Conservation (phyloP, 1,284 basidiomycete species). For the Stereum hirsutum region DNA sequence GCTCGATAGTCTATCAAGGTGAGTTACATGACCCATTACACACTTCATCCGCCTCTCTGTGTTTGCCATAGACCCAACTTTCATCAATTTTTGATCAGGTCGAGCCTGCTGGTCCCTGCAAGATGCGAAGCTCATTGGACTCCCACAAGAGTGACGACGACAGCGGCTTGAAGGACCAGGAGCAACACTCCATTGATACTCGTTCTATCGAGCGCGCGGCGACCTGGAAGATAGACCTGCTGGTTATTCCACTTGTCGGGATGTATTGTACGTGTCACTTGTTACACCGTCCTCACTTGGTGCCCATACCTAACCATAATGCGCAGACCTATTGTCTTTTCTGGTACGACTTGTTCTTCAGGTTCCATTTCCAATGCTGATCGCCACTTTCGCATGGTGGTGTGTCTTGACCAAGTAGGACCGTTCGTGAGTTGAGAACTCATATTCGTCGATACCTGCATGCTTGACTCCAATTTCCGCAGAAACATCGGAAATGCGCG, state of each 20-base stretch:
- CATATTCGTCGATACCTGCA: neutral
- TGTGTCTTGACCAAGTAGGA: no score
- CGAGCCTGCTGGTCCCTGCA: no score
- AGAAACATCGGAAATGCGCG: slow-evolving; percentile 53
- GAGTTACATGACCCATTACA: no score
- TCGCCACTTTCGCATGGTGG: neutral
- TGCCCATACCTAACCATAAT: neutral
- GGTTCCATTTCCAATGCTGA: neutral
- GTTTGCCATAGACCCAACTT: no score
- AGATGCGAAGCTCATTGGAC: no score
- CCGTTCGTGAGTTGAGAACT: neutral
- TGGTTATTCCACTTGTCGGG: slow-evolving; percentile 36
- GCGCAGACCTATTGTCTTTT: slow-evolving; percentile 10
- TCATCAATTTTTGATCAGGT: no score
- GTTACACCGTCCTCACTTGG: neutral
- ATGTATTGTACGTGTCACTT: slow-evolving; percentile 33
- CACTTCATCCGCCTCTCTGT: no score
- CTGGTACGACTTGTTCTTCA: slow-evolving; percentile 6
- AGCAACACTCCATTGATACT: no score
- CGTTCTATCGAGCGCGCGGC: slow-evolving; percentile 3
- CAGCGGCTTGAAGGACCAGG: no score
- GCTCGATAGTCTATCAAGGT: no score
- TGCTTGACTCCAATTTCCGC: slow-evolving; percentile 12
- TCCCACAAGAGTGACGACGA: no score
- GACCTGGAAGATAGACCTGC: slow-evolving; percentile 32